These are phyloP conservation scores for Curvularia eragrostidis DNA, from an alignment of 2,329 filamentous ascomycete species.

Conservation along the genomic window DNA sequence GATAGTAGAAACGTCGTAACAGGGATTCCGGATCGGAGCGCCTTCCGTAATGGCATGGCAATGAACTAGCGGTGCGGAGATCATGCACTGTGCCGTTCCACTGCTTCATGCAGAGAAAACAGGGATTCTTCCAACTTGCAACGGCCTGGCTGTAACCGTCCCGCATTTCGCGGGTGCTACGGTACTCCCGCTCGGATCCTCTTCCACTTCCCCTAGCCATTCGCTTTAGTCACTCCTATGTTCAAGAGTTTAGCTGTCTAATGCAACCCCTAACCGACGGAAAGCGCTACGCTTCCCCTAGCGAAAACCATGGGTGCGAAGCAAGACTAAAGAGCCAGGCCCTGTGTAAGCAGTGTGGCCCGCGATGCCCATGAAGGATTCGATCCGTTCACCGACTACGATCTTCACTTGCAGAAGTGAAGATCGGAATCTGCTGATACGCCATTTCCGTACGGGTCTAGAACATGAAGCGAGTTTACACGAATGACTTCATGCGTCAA, in stretches of 20 bases:
- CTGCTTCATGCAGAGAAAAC: background rate
- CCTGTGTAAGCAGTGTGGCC: conserved; percentile 7
- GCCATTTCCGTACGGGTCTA: background rate
- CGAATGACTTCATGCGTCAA: background rate
- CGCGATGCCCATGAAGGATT: background rate
- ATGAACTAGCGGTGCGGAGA: conserved; percentile 7
- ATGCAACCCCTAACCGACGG: background rate
- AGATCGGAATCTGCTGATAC: background rate
- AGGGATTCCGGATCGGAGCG: background rate
- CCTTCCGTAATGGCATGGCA: background rate
- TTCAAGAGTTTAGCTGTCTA: background rate
- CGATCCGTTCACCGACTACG: background rate
- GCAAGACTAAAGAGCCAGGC: no score
- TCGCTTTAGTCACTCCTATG: background rate
- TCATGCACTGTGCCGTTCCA: conserved; percentile 4
- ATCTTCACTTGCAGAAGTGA: background rate
- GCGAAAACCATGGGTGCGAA: background rate
- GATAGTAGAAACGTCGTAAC: background rate
- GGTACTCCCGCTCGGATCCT: background rate
- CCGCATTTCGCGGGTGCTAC: background rate
- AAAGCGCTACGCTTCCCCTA: background rate
- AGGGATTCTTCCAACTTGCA: background rate
- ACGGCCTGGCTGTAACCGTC: background rate
- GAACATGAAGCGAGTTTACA: background rate
- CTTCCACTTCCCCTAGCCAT: background rate